A percentile compares a stretch with the other conserved stretches of the same genome.
These are phyloP conservation scores for Phialophora chinensis DNA, from an alignment of 2,329 filamentous ascomycete species.

Conservation along the genomic window DNA sequence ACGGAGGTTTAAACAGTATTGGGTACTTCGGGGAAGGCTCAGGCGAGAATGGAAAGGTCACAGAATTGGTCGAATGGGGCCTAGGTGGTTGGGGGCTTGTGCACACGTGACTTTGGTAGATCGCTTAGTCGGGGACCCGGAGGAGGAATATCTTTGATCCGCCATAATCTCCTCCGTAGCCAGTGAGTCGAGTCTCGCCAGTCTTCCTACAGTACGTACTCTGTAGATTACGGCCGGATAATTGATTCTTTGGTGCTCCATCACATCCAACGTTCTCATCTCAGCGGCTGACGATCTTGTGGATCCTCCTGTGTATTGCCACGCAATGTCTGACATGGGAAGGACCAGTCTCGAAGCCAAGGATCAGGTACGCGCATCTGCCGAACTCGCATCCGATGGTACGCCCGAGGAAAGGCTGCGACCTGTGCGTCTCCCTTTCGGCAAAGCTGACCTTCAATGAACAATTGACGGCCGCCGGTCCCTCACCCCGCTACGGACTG, in stretches of 20 bases:
- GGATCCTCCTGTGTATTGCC: neutral
- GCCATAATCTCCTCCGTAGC: no score
- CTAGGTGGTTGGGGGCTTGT: no score
- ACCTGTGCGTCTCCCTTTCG: neutral
- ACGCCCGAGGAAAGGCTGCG: neutral
- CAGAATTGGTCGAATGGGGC: no score
- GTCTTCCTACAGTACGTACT: no score
- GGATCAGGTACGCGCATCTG: neutral
- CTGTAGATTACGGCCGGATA: no score
- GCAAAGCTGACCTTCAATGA: neutral
- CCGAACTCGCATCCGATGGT: neutral
- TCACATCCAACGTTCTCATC: neutral
- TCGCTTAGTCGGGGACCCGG: neutral
- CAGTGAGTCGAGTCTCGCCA: no score
- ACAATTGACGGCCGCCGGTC: neutral
- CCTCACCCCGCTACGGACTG: neutral
- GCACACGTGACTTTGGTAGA: no score
- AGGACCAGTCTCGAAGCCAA: neutral
- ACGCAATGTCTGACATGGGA: neutral
- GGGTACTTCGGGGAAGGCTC: no score
- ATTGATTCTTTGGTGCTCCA: neutral
- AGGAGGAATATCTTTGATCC: neutral
- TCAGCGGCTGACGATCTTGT: neutral
- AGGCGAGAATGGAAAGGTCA: no score
- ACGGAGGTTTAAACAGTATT: neutral